These are phyloP conservation scores for Fusarium anguioides DNA, from an alignment of 2,329 filamentous ascomycete species.

Conservation along the genomic window DNA sequence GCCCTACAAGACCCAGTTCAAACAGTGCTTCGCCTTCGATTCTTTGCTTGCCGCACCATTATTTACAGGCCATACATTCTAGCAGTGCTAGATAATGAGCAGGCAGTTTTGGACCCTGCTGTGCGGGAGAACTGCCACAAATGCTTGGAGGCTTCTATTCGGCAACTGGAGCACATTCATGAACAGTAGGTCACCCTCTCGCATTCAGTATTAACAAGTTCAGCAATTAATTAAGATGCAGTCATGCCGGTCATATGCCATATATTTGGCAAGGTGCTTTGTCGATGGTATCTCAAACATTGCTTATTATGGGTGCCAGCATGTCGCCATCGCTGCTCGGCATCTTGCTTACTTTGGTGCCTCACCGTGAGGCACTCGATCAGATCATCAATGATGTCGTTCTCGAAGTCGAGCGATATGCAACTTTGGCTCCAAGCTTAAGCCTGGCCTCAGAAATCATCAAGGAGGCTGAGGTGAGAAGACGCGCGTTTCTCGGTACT, in stretches of 20 bases:
- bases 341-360: conserved; percentile 69
- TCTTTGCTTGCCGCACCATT: conserved; percentile 87
- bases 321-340: conserved; percentile 79
- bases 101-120: conserved; percentile 74
- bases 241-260: conserved; percentile 84
- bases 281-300: conserved; percentile 83
- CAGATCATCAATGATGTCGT: conserved; percentile 82
- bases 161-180: conserved; percentile 81
- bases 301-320: conserved; percentile 85
- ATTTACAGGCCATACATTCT: conserved; percentile 88
- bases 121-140: conserved; percentile 84
- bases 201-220: neutral
- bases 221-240: conserved; percentile 46
- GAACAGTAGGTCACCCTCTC: conserved; percentile 70
- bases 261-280: conserved; percentile 88
- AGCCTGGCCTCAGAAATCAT: conserved; percentile 82
- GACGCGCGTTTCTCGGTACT: conserved; percentile 70
- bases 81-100: conserved; percentile 82
- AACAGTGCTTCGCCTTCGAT: conserved; percentile 80
- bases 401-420: conserved; percentile 78
- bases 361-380: conserved; percentile 72
- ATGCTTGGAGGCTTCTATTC: conserved; percentile 82
- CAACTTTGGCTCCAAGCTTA: conserved; percentile 79
- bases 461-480: conserved; percentile 79
- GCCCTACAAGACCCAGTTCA: conserved; percentile 79